phyloP scores from a whole-genome alignment of 2,329 filamentous ascomycete species.

The Alternaria angustiovoidea region DNA sequence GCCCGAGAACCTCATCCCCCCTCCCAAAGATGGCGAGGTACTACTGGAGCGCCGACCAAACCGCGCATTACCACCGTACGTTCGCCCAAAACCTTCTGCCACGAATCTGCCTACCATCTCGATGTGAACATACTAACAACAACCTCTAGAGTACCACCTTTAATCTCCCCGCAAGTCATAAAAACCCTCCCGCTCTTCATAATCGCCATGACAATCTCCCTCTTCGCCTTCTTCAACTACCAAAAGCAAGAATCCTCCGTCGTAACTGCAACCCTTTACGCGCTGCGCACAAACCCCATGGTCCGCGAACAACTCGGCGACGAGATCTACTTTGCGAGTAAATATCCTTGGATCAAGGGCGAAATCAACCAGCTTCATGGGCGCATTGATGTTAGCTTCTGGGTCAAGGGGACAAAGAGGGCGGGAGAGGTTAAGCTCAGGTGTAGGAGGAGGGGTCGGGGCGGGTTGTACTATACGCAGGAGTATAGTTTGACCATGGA shows the following conservation, averaged over 20 bases:
- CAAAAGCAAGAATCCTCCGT: slow-evolving; percentile 89
- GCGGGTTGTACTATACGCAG: slow-evolving; percentile 81
- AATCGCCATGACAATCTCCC: slow-evolving; percentile 72
- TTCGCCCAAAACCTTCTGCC: neutral
- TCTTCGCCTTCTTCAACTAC: slow-evolving; percentile 97
- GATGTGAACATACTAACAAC: neutral
- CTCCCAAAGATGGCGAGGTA: slow-evolving; percentile 48
- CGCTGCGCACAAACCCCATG: slow-evolving; percentile 78
- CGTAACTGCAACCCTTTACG: slow-evolving; percentile 87
- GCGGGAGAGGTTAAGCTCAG: slow-evolving; percentile 81
- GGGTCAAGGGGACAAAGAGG: slow-evolving; percentile 79
- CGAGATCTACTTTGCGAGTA: slow-evolving; percentile 60
- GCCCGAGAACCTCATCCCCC: slow-evolving; percentile 47
- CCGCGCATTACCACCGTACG: slow-evolving; percentile 47
- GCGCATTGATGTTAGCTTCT: slow-evolving; percentile 84
- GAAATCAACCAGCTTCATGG: slow-evolving; percentile 95
- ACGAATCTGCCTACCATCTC: neutral
- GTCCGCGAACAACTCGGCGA: slow-evolving; percentile 85
- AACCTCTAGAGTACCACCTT: slow-evolving; percentile 39
- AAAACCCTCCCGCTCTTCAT: slow-evolving; percentile 84
- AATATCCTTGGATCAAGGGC: slow-evolving; percentile 59
- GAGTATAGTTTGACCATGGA: slow-evolving; percentile 85
- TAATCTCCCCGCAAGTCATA: slow-evolving; percentile 43
- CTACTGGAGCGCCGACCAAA: slow-evolving; percentile 45
- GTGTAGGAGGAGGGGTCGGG: slow-evolving; percentile 73